Conservation (phyloP, 2,329 filamentous ascomycete species). For the Aspergillus sp. region DNA sequence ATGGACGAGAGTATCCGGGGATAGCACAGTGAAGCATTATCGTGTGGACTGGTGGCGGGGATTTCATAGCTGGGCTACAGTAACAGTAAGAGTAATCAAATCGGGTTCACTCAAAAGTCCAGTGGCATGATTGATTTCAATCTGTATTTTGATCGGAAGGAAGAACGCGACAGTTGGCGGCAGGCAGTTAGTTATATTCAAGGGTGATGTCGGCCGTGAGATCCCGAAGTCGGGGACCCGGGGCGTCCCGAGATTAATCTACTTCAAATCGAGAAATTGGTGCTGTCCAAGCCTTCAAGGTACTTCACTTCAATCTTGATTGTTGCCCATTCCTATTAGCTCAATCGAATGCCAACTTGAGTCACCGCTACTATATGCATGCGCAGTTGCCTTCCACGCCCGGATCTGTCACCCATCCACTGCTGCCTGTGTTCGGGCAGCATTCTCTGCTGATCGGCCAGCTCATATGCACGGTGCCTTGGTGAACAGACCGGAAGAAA, state of each 20-base stretch:
- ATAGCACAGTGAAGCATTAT: not conserved
- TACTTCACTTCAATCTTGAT: too few species aligned
- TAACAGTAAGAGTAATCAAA: too few species aligned
- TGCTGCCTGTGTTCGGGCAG: not conserved
- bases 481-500: not conserved
- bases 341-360: not conserved
- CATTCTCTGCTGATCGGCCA: not conserved
- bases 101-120: not conserved
- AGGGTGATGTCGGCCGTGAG: conserved; percentile 15
- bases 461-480: not conserved
- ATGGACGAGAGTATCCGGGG: conserved; percentile 4
- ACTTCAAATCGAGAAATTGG: not conserved
- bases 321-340: too few species aligned
- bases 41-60: not conserved
- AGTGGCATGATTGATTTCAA: not conserved
- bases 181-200: not conserved
- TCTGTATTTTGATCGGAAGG: too few species aligned
- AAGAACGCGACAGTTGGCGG: not conserved
- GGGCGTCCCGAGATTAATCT: conserved; percentile 2
- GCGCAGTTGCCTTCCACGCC: not conserved
- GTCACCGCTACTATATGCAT: not conserved
- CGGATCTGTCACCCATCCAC: not conserved
- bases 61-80: not conserved
- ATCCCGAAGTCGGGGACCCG: conserved; percentile 17
- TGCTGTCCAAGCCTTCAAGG: too few species aligned